Base-by-base conservation (phyloP, 345 rosid species). In the Acer yangbiense region DNA sequence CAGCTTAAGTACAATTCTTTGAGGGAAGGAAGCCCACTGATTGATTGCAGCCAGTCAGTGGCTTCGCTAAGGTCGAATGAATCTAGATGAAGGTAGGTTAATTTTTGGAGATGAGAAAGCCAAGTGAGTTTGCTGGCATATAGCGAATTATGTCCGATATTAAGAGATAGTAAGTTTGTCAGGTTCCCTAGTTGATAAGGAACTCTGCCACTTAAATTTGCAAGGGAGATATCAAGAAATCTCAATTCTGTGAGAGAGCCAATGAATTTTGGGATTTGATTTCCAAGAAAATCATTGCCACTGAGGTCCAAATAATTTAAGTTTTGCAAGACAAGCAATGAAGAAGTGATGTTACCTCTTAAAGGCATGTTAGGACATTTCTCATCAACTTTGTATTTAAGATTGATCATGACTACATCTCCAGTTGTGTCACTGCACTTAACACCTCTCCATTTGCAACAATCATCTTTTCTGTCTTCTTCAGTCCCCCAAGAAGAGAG, bases 281-380 rank as follows among this genome's bases (percentile, higher is more conserved):
- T 21, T 3, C 83, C 87, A 7, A 25, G 68, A 66, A 89, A 87
- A 52, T 85, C 81, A 55, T 84, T 84, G 18, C 6, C 39, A 72
- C 88, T 83, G 72, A 87, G 32, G 71, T 87, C 89, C 27, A 89
- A 62, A 9, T 83, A 80, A 27, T 43, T 77, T 77, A 89, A 74
- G 78, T 83, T 71, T 48, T 76, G 80, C 69, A 87, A 81, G n/a
- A 69, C 35, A 9, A 85, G 68, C 66, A 89, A 46, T 25, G 90
- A 89, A 65, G 77, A 62, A n/a, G 75, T 76, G 17, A 89, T 58
- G 73, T 83, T 82, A 65, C 92, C 92, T 55, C 65, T 44, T 73
- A 89, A 75, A 71, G 48, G 46, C 52, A 1, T 57, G 61, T 57
- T 16, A 57, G 9, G 44, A 41, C 44, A 41, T 41, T 41, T 41